Evolutionary conservation across 768 basidiomycete species (phyloP).

Genomic region (Leccinum arenicola): DNA sequence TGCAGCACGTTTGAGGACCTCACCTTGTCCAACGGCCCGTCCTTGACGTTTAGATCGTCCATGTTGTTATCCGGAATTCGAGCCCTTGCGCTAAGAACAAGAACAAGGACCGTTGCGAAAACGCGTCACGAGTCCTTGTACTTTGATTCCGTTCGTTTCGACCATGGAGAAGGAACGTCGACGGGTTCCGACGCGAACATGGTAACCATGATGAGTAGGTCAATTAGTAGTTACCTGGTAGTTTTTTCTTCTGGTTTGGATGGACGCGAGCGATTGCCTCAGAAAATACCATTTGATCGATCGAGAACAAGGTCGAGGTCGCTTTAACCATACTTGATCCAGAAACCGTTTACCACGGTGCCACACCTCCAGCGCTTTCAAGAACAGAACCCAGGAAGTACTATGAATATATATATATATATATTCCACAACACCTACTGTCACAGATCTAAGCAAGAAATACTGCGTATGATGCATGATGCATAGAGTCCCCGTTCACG

Average conservation of each 20-base stretch:
- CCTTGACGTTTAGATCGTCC: slow-evolving; percentile 86
- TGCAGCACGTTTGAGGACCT: slow-evolving; percentile 56
- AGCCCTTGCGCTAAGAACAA: slow-evolving; percentile 34
- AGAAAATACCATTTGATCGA: too few relatives aligned
- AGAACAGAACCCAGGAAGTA: too few relatives aligned
- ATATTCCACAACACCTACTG: too few relatives aligned
- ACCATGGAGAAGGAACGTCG: not conserved
- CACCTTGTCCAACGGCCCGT: slow-evolving; percentile 76
- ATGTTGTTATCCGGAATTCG: slow-evolving; percentile 88
- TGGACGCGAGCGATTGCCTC: too few relatives aligned
- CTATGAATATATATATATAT: too few relatives aligned
- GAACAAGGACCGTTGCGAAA: not conserved
- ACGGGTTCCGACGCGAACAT: not conserved
- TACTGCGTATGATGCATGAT: not conserved
- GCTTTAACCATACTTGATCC: too few relatives aligned
- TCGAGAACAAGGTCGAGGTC: not conserved
- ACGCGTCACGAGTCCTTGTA: not conserved
- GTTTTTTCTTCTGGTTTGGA: not conserved
- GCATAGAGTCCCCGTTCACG: not conserved
- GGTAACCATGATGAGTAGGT: not conserved
- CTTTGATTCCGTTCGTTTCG: not conserved
- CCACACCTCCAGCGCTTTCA: too few relatives aligned
- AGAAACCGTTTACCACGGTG: too few relatives aligned
- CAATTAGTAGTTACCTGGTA: too few relatives aligned
- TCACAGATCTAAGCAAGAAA: too few relatives aligned